Evolutionary conservation across 2,329 filamentous ascomycete genomes (phyloP).

Genomic region (Colletotrichum somersetense): DNA sequence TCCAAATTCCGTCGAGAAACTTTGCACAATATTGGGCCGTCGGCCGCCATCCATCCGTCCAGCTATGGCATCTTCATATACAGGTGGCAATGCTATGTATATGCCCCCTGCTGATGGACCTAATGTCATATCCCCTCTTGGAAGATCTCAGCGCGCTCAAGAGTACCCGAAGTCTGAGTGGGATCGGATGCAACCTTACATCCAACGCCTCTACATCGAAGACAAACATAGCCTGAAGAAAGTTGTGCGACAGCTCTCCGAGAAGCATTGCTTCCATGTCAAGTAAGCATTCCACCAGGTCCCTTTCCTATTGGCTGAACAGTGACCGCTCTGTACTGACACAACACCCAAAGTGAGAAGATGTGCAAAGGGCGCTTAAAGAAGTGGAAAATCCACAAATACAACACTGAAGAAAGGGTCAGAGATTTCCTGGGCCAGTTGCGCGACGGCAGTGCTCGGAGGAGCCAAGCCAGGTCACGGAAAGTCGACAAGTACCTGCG

Average conservation of each 20-base stretch:
- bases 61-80: neutral
- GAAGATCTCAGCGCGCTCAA: too few species aligned
- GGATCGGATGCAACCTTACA: neutral
- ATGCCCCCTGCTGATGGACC: neutral
- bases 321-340: neutral
- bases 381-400: neutral
- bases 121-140: neutral
- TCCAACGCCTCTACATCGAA: neutral
- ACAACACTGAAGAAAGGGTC: neutral
- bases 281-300: neutral
- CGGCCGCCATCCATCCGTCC: neutral
- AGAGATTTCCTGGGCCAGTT: too few species aligned
- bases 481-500: too few species aligned
- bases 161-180: neutral
- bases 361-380: neutral
- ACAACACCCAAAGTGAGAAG: neutral
- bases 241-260: neutral
- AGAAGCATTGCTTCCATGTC: neutral
- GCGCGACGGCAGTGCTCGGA: too few species aligned
- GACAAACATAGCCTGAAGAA: neutral
- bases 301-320: neutral
- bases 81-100: neutral
- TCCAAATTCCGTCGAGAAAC: neutral
- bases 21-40: neutral
- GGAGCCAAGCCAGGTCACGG: too few species aligned